Evolutionary conservation across 208 protist genomes (phyloP), one percentile per base, ranked within the genome.

Genomic region (Polymyxa betae): DNA sequence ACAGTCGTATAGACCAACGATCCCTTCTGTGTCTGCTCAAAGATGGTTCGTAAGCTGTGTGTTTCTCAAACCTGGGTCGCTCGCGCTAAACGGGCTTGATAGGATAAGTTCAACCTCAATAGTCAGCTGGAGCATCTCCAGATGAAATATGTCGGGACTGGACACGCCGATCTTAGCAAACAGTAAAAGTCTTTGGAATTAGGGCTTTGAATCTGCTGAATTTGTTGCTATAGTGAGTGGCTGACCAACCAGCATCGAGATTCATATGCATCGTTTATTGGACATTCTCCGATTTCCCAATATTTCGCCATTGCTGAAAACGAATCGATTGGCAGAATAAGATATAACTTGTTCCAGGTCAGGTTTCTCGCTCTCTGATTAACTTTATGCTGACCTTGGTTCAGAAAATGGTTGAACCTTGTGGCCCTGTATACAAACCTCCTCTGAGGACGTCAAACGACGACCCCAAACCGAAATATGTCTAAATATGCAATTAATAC

Each of bases 131-230:
- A 89, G 32, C 88, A 89, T n/a, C 54, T 89, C 10, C 88, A 89
- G n/a, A 89, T 60, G 49, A 89, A 89, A 66, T 89, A 89, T 89
- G 88, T 89, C 5, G 88, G 88, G 5, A 89, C 88, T 29, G 88
- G 88, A 89, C 88, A 89, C 66, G 46, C 88, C 29, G 88, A 89
- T 44, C 38, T 89, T 20, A 89, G 16, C 38, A 89, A 72, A 72
- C n/a, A 89, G 72, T 82, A 82, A 60, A 24, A 29, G 5, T 60
- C 49, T 24, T 60, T 60, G 12, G 24, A 5, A 29, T 24, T 60
- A 60, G 24, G 49, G n/a, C n/a, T n/a, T 60, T 29, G 24, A 60
- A 24, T 29, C 5, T 60, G 24, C 24, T 60, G 24, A 60, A 60
- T 60, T 60, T 82, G 16, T 82, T 82, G n/a, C 54, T 66, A 20